These are phyloP conservation scores for Fusarium mangiferae DNA, from an alignment of 2,329 filamentous ascomycete species.

Conservation along the genomic window DNA sequence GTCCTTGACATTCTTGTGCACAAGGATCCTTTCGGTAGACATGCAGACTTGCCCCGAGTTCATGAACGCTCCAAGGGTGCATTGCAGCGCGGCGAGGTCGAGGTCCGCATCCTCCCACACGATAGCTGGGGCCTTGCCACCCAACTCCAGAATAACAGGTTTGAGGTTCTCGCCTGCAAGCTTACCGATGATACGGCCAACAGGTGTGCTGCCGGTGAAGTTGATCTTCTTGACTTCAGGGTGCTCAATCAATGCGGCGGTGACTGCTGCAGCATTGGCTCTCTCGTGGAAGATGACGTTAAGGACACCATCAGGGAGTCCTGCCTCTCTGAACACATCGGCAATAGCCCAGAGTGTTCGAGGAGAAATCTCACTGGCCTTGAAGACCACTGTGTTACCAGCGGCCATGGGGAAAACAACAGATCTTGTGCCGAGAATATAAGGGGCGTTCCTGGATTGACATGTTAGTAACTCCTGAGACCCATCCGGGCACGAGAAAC, in stretches of 20 bases:
- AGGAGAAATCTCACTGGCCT: constrained; percentile 75
- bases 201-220: constrained; percentile 82
- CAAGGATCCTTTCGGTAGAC: constrained; percentile 79
- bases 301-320: constrained; percentile 78
- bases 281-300: constrained; percentile 76
- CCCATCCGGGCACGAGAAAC: constrained; percentile 21
- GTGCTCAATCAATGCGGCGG: constrained; percentile 73
- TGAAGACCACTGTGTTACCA: constrained; percentile 81
- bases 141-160: constrained; percentile 82
- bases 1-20: constrained; percentile 59
- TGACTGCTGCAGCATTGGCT: constrained; percentile 74
- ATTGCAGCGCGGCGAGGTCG: constrained; percentile 74
- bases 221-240: constrained; percentile 81
- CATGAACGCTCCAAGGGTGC: constrained; percentile 76
- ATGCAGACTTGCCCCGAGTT: constrained; percentile 87
- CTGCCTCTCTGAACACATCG: constrained; percentile 75
- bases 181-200: constrained; percentile 78
- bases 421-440: constrained; percentile 63
- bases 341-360: constrained; percentile 71
- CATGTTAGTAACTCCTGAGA: background rate
- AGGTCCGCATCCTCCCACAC: constrained; percentile 85
- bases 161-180: constrained; percentile 80
- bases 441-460: constrained; percentile 64
- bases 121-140: constrained; percentile 83
- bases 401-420: constrained; percentile 75